phyloP scores from a whole-genome alignment of 1,284 basidiomycete species.

The Wallemia ichthyophaga region DNA sequence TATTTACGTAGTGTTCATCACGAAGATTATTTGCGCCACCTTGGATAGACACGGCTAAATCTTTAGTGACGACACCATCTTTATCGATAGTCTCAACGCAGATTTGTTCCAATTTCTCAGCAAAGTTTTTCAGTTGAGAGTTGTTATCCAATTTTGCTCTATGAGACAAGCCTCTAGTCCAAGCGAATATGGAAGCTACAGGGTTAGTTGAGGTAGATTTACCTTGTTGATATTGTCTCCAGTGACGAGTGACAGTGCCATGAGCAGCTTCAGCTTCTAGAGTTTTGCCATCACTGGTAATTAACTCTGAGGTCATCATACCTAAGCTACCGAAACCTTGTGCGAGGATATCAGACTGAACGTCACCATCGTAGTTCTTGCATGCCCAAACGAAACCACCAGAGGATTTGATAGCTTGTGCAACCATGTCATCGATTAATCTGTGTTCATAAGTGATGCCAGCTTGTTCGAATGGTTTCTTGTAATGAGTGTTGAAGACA shows the following conservation, averaged over 20 bases:
- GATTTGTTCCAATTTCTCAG: slow-evolving; percentile 46
- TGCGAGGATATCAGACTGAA: slow-evolving; percentile 65
- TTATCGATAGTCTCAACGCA: slow-evolving; percentile 76
- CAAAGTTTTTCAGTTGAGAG: slow-evolving; percentile 41
- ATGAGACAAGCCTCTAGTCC: slow-evolving; percentile 82
- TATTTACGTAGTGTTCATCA: slow-evolving; percentile 76
- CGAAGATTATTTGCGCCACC: slow-evolving; percentile 32
- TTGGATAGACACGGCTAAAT: slow-evolving; percentile 78
- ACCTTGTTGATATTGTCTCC: slow-evolving; percentile 75
- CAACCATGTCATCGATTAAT: slow-evolving; percentile 76
- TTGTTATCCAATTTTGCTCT: slow-evolving; percentile 79
- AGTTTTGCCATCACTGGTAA: slow-evolving; percentile 76
- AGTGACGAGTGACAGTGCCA: slow-evolving; percentile 71
- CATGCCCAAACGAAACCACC: slow-evolving; percentile 94
- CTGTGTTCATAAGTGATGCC: slow-evolving; percentile 12
- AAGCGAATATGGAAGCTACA: slow-evolving; percentile 92
- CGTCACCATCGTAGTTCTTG: slow-evolving; percentile 94
- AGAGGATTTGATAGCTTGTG: slow-evolving; percentile 79
- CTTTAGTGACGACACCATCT: slow-evolving; percentile 84
- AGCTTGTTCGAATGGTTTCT: slow-evolving; percentile 12
- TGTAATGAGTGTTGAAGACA: slow-evolving; percentile 34
- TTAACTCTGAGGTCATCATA: slow-evolving; percentile 92
- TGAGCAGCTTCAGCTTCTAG: slow-evolving; percentile 90
- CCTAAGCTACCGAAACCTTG: slow-evolving; percentile 69
- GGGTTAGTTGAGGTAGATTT: slow-evolving; percentile 92